Conservation (phyloP, 2,329 filamentous ascomycete species). For the Catunica adiposa region DNA sequence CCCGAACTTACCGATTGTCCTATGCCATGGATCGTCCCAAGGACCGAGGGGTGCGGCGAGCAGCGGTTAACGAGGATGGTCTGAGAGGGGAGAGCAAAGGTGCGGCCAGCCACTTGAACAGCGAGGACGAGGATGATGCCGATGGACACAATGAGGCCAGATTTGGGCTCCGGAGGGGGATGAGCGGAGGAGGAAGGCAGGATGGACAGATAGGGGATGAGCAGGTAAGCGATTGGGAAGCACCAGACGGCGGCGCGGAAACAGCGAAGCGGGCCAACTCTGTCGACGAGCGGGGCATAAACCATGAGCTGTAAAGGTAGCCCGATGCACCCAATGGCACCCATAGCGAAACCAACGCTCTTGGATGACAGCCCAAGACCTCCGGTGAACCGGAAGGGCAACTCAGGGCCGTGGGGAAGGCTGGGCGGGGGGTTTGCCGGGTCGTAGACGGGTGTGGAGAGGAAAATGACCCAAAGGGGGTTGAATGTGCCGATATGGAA, state of each 20-base stretch:
- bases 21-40: conserved; percentile 33
- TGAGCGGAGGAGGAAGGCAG: conserved; percentile 37
- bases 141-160: conserved; percentile 44
- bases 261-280: conserved; percentile 49
- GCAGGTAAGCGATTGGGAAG: conserved; percentile 53
- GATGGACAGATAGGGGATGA: conserved; percentile 55
- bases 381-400: conserved; percentile 51
- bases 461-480: conserved; percentile 58
- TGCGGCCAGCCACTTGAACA: conserved; percentile 49
- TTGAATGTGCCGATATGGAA: conserved; percentile 65
- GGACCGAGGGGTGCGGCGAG: conserved; percentile 30
- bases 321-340: conserved; percentile 60
- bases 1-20: conserved; percentile 42
- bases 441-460: conserved; percentile 51
- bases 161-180: conserved; percentile 31
- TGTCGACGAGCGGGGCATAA: conserved; percentile 50
- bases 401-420: conserved; percentile 19
- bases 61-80: conserved; percentile 33
- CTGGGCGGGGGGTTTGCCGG: conserved; percentile 21
- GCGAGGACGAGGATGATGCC: conserved; percentile 45
- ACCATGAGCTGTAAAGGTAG: conserved; percentile 44
- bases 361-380: conserved; percentile 58
- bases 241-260: conserved; percentile 53
- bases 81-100: conserved; percentile 37
- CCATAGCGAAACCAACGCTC: conserved; percentile 61